Conservation (phyloP, 345 rosid species). For the Limnanthes douglasii region DNA sequence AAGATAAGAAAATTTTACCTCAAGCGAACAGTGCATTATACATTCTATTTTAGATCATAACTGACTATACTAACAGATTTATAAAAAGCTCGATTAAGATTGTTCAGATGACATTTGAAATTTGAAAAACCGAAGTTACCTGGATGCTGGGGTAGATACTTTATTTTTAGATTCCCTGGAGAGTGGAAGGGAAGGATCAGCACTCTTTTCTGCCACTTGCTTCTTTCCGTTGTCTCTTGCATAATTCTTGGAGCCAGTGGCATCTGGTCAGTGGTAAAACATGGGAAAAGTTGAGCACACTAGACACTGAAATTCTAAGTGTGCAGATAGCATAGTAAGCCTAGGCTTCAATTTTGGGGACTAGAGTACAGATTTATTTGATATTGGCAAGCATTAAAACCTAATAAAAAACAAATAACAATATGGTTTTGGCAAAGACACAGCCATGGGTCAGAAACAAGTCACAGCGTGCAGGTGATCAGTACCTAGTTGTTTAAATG, state of each 20-base stretch:
- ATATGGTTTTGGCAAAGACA: no score
- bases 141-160: constrained; percentile 23
- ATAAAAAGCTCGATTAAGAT: no score
- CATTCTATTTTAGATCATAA: constrained; percentile 3
- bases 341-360: no score
- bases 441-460: no score
- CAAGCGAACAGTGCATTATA: constrained; percentile 5
- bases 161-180: constrained; percentile 28
- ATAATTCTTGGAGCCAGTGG: constrained; percentile 38
- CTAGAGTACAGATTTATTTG: no score
- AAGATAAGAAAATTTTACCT: constrained; percentile 6
- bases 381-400: no score
- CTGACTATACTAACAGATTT: no score
- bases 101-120: no score
- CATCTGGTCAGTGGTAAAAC: constrained; percentile 38
- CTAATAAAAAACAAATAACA: no score
- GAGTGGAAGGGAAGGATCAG: constrained; percentile 23
- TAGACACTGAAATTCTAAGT: constrained; percentile 7
- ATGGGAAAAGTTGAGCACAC: constrained; percentile 10
- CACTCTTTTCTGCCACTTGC: constrained; percentile 39
- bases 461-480: no score
- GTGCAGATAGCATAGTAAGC: no score
- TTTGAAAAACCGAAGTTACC: constrained; percentile 21
- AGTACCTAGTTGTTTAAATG: no score
- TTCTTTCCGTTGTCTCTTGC: constrained; percentile 37